Evolutionary conservation across 768 basidiomycete genomes (phyloP).

Genomic region (Postia placenta): DNA sequence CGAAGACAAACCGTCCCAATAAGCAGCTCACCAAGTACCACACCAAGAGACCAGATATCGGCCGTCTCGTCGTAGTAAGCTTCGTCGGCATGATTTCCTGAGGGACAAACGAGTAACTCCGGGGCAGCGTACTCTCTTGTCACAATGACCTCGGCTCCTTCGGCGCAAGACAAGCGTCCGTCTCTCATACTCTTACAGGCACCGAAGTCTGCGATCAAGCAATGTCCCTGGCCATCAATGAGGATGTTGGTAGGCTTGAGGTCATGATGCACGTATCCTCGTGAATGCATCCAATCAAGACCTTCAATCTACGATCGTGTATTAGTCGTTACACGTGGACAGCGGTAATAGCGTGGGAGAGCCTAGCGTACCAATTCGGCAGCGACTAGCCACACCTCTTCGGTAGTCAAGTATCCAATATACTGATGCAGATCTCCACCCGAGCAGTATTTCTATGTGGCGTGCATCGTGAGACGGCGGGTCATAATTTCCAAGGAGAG

Average conservation of each 20-base stretch:
- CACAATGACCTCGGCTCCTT: constrained; percentile 4
- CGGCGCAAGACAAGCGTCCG: constrained; percentile 17
- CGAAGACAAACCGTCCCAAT: not conserved
- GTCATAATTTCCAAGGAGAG: not conserved
- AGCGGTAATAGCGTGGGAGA: too few relatives aligned
- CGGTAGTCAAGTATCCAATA: not conserved
- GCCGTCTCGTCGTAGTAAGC: constrained; percentile 35
- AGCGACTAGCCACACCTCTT: constrained; percentile 8
- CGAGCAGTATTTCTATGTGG: constrained; percentile 11
- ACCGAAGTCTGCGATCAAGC: constrained; percentile 55
- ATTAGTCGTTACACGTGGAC: not conserved
- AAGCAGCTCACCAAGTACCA: constrained; percentile 36
- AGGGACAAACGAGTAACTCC: constrained; percentile 16
- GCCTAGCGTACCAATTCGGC: constrained; percentile 22
- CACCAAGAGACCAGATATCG: constrained; percentile 47
- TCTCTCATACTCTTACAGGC: constrained; percentile 37
- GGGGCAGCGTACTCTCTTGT: constrained; percentile 20
- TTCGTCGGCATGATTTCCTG: not conserved
- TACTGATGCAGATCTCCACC: constrained; percentile 17
- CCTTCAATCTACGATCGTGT: constrained; percentile 15
- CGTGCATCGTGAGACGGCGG: not conserved
- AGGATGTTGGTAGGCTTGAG: constrained; percentile 49
- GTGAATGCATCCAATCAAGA: constrained; percentile 36
- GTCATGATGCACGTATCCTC: constrained; percentile 52
- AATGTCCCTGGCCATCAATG: constrained; percentile 25